Evolutionary conservation across 805 yeast genomes (phyloP).

Genomic region (Metschnikowia vanudenii): DNA sequence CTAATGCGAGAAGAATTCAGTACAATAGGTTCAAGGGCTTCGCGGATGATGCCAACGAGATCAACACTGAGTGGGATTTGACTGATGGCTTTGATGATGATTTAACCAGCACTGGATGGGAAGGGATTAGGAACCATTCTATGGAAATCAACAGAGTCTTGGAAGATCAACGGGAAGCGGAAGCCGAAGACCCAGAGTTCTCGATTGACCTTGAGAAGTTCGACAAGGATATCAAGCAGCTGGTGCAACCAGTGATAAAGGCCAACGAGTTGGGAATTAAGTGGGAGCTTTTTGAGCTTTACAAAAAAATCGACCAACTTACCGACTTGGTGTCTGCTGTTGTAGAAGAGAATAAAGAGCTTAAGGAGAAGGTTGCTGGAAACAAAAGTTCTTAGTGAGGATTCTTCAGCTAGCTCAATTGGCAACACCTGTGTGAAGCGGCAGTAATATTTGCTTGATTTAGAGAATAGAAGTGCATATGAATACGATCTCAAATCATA

Average conservation of each 20-base stretch:
- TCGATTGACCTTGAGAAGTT: constrained; percentile 50
- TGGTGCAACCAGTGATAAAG: constrained; percentile 57
- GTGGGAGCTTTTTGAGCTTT: constrained; percentile 61
- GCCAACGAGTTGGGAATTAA: constrained; percentile 57
- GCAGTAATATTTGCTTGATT: too few relatives aligned
- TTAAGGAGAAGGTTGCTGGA: constrained; percentile 11
- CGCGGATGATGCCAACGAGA: constrained; percentile 77
- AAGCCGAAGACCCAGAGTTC: constrained; percentile 67
- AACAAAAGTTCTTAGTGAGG: background rate
- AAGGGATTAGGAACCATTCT: constrained; percentile 37
- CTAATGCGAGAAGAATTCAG: constrained; percentile 64
- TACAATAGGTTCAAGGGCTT: constrained; percentile 64
- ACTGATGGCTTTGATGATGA: constrained; percentile 65
- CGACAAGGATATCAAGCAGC: constrained; percentile 46
- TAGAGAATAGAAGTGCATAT: too few relatives aligned
- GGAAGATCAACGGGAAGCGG: constrained; percentile 59
- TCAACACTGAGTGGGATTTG: constrained; percentile 78
- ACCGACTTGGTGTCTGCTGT: constrained; percentile 40
- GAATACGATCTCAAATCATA: too few relatives aligned
- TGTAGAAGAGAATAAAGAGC: constrained; percentile 33
- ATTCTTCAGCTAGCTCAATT: too few relatives aligned
- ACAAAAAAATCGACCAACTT: constrained; percentile 49
- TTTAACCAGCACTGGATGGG: constrained; percentile 30
- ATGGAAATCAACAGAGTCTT: constrained; percentile 40
- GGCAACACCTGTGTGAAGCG: too few relatives aligned